Evolutionary conservation across 352 stramenopile species (phyloP).

Genomic region (Pythium dissotocum): DNA sequence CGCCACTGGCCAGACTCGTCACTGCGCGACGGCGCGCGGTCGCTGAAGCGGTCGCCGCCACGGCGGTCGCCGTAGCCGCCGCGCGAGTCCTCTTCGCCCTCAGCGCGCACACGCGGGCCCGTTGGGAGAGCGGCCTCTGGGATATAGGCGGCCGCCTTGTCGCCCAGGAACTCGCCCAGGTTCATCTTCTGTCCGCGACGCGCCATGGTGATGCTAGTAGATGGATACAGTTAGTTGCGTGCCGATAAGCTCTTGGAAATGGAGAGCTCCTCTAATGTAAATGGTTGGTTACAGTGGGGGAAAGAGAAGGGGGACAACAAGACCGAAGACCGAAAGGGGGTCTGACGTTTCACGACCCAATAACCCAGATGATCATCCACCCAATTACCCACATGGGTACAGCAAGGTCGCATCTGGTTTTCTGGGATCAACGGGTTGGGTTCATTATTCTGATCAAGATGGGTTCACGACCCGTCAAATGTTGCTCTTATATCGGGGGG

Average conservation of each 20-base stretch:
- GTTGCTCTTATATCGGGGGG: background rate
- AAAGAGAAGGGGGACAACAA: conserved; percentile 4
- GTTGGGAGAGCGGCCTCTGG: conserved; percentile 60
- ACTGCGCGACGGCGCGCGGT: conserved; percentile 34
- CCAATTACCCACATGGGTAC: background rate
- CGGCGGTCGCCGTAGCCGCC: conserved; percentile 40
- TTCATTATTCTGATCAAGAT: background rate
- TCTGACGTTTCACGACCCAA: background rate
- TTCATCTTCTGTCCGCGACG: conserved; percentile 67
- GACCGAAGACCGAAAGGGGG: background rate
- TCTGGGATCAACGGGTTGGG: background rate
- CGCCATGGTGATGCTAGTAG: conserved; percentile 36
- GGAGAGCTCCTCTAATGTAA: background rate
- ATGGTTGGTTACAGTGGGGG: conserved; percentile 16
- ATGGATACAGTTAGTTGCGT: background rate
- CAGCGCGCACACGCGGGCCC: conserved; percentile 43
- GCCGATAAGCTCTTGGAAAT: background rate
- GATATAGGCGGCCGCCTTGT: conserved; percentile 61
- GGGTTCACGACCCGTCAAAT: background rate
- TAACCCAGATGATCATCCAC: background rate
- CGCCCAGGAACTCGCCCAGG: conserved; percentile 72
- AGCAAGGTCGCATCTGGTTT: background rate
- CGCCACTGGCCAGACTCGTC: conserved; percentile 39
- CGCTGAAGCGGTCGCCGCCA: conserved; percentile 27
- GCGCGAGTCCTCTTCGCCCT: conserved; percentile 57